These are phyloP conservation scores for Orbilia javanica DNA, from an alignment of 2,329 filamentous ascomycete genomes.

Conservation along the genomic window DNA sequence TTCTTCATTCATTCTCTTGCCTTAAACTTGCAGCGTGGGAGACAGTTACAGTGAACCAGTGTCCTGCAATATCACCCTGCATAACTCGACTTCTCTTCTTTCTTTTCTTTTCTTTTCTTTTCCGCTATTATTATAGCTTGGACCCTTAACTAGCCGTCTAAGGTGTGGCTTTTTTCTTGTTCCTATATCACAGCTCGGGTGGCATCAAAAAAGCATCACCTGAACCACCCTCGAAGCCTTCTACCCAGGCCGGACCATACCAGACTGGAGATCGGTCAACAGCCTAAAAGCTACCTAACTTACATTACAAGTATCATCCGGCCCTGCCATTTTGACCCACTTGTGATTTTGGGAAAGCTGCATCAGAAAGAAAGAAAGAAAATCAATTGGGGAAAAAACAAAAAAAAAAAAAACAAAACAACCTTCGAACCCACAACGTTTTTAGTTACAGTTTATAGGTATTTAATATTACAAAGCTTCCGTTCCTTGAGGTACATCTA, in stretches of 20 bases:
- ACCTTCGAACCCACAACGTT: neutral
- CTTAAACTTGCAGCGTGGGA: conserved; percentile 41
- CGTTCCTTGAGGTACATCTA: neutral
- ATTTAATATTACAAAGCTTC: conserved; percentile 42
- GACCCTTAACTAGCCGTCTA: neutral
- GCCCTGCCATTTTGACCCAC: neutral
- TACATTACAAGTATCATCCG: neutral
- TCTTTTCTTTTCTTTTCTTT: too few species aligned
- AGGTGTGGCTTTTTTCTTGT: neutral
- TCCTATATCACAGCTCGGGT: conserved; percentile 15
- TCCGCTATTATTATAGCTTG: conserved; percentile 4
- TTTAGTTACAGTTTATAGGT: conserved; percentile 17
- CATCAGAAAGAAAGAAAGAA: too few species aligned
- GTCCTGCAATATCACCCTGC: conserved; percentile 36
- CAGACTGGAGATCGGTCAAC: conserved; percentile 3
- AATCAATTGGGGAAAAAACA: too few species aligned
- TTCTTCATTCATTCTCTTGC: conserved; percentile 19
- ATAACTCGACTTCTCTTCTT: conserved; percentile 4
- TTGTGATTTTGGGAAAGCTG: conserved; percentile 20
- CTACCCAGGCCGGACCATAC: conserved; percentile 10
- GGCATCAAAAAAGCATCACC: conserved; percentile 45
- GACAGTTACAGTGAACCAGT: too few species aligned
- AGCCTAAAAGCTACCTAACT: conserved; percentile 8
- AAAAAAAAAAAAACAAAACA: neutral
- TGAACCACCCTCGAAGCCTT: conserved; percentile 26